Base-by-base conservation (phyloP, 192 early-diverging fungal species). In the Coemansia furcata region DNA sequence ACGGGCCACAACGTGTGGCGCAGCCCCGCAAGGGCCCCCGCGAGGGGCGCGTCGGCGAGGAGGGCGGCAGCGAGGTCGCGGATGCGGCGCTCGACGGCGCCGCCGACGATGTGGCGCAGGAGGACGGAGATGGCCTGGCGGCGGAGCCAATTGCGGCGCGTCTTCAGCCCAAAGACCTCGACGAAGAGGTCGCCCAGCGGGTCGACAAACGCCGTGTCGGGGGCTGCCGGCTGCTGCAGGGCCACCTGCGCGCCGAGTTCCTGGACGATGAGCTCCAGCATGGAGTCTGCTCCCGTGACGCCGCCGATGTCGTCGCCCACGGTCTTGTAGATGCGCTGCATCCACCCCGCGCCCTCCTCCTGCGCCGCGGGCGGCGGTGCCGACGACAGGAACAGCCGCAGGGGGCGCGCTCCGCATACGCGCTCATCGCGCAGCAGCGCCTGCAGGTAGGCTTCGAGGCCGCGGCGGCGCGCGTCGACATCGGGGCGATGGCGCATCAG, bases 131-230 rank as follows among this genome's bases (percentile, higher is more conserved):
- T 87, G 4, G 96, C 93, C 63, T 95, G 90, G 62, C 91, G 83
- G 7, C 95, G 86, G 35, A 96, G 77, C 92, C 92, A 97, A 72
- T 95, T 97, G 71, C 89, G 91, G 40, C 87, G 86, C 58, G 88
- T 90, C 70, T 90, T 89, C 37, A 98, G 79, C n/a, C 95, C 96
- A 84, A 98, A 98, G n/a, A 93, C 67, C 74, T 98, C 94, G 49
- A 94, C 87, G 57, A 98, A 88, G 33, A 96, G 74, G 63, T 95
- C 92, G 62, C 91, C 87, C 8, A 95, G 63, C 11, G 89, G 86
- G 49, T 93, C 94, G 5, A 89, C 85, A 32, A 90, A 88, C 3
- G 69, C 67, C 0, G 84, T 82, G 2, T 4, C 60, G 2, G 65
- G 50, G 6, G 37, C 60, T 38, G 21, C 43, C 26, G 47, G 15